Conservation (phyloP, 345 rosid genomes). For the Eucalyptus victrix region DNA sequence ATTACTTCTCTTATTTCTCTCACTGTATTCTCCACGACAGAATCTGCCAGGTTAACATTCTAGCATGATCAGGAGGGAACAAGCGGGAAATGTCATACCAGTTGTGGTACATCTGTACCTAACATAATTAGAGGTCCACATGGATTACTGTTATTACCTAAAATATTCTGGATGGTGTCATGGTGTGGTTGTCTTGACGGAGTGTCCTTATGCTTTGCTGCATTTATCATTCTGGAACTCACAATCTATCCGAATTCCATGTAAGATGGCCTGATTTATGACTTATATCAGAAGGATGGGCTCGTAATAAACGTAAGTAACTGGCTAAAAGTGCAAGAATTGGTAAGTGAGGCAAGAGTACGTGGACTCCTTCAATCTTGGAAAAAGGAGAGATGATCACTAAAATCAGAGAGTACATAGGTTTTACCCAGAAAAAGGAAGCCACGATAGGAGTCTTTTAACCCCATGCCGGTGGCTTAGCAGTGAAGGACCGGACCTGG, state of each 20-base stretch:
- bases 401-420: not conserved
- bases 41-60: not conserved
- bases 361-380: not conserved
- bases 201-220: not conserved
- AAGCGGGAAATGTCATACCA: not conserved
- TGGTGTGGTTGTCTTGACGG: not conserved
- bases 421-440: not conserved
- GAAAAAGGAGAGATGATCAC: not conserved
- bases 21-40: not conserved
- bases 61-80: not conserved
- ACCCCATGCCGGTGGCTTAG: not conserved
- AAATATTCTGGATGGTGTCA: not conserved
- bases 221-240: not conserved
- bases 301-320: accelerated
- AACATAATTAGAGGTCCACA: not conserved
- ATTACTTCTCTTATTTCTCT: not conserved
- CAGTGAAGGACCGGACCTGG: not conserved
- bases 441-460: not conserved
- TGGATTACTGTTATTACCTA: not conserved
- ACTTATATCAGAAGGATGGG: not conserved
- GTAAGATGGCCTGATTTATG: not conserved
- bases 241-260: not conserved
- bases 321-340: not conserved
- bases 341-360: not conserved
- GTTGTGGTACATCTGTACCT: not conserved